Conservation (phyloP, 164 flowering plant genomes). For the Liquidambar formosana region DNA sequence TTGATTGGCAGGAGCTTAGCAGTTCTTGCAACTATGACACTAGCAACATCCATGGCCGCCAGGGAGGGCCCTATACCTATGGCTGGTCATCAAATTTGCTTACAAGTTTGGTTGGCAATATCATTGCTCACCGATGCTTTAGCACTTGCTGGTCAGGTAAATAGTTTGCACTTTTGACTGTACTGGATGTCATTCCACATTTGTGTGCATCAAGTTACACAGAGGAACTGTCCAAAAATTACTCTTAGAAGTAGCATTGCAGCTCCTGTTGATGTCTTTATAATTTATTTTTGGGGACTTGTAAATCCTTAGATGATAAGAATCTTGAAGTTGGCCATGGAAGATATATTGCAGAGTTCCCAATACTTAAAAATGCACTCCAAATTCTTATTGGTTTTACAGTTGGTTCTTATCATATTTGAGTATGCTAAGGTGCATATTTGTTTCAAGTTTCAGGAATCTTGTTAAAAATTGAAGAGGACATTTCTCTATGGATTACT, state of each 20-base stretch:
- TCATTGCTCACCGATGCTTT: conserved; percentile 94
- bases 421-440: too few relatives aligned
- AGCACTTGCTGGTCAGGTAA: conserved; percentile 96
- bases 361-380: too few relatives aligned
- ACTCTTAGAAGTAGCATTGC: background rate
- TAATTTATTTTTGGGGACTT: too few relatives aligned
- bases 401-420: too few relatives aligned
- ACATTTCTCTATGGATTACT: too few relatives aligned
- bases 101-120: conserved; percentile 86
- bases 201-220: background rate
- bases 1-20: conserved; percentile 80
- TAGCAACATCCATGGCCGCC: conserved; percentile 91
- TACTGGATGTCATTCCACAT: background rate
- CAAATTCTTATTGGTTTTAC: too few relatives aligned
- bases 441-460: too few relatives aligned
- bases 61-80: conserved; percentile 73
- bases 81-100: conserved; percentile 95
- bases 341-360: too few relatives aligned
- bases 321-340: too few relatives aligned
- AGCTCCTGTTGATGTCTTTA: too few relatives aligned
- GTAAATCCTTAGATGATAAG: too few relatives aligned
- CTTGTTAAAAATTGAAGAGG: too few relatives aligned
- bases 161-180: background rate
- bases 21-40: conserved; percentile 67
- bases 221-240: background rate